phyloP scores from a whole-genome alignment of 257 asterid species.

The Solanum verrucosum region DNA sequence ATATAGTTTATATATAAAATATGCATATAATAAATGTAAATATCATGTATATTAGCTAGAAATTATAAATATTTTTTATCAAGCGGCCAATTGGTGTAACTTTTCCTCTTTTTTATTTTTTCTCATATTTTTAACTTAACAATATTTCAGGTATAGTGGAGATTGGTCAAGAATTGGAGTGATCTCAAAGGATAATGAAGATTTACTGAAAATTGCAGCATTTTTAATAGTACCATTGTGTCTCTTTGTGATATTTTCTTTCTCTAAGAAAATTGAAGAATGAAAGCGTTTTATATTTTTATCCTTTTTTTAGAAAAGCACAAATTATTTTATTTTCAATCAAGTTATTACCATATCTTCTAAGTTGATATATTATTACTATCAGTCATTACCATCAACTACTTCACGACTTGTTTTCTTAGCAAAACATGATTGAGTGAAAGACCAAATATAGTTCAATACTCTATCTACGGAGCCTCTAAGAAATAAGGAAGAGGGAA shows the following conservation, averaged over 20 bases:
- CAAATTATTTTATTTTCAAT: background rate
- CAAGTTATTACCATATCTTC: background rate
- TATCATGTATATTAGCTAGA: background rate
- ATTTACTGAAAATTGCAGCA: slow-evolving; percentile 57
- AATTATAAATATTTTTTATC: background rate
- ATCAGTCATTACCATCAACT: background rate
- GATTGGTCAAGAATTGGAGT: slow-evolving; percentile 91
- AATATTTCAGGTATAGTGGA: slow-evolving; percentile 68
- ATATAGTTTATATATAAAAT: background rate
- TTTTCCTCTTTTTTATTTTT: background rate
- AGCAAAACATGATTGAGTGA: background rate
- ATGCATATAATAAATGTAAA: background rate
- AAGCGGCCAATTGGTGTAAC: background rate
- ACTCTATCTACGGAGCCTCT: background rate
- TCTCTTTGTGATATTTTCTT: slow-evolving; percentile 27
- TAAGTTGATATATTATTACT: background rate
- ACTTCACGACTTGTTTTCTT: background rate
- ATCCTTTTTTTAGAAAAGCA: background rate
- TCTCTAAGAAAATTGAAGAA: slow-evolving; percentile 20
- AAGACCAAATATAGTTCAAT: background rate
- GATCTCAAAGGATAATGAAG: slow-evolving; percentile 51
- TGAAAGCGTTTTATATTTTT: background rate
- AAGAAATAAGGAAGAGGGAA: background rate
- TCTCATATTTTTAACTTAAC: background rate
- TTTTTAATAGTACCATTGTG: slow-evolving; percentile 64